Evolutionary conservation across 805 yeast genomes (phyloP).

Genomic region (Kuraishia piskuri): DNA sequence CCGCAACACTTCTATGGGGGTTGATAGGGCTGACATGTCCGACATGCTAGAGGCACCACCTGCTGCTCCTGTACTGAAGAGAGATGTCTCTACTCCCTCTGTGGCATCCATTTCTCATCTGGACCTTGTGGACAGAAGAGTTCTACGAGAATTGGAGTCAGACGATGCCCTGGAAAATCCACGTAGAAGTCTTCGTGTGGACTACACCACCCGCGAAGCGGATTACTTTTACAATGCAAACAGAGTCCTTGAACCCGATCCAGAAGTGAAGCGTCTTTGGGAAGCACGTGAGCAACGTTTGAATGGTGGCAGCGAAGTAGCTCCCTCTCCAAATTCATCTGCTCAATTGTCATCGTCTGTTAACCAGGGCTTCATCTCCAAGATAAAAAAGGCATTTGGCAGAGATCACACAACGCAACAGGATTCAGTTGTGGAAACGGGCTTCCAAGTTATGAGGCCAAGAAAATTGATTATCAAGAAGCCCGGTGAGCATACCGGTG

Average conservation of each 20-base stretch:
- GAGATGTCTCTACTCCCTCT: not conserved
- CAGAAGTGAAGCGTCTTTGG: slow-evolving; percentile 45
- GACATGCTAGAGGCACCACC: not conserved
- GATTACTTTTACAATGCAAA: slow-evolving; percentile 40
- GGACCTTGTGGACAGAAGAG: not conserved
- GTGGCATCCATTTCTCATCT: not conserved
- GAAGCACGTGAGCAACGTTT: slow-evolving; percentile 30
- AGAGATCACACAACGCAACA: not conserved
- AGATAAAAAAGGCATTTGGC: not conserved
- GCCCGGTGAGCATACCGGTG: not conserved
- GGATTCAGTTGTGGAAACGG: slow-evolving; percentile 3
- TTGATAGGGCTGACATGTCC: not conserved
- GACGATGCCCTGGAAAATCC: not conserved
- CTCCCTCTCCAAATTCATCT: not conserved
- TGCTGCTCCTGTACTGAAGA: not conserved
- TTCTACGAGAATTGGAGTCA: not conserved
- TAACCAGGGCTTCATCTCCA: not conserved
- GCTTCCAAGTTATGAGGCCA: slow-evolving; percentile 24
- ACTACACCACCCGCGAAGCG: slow-evolving; percentile 54
- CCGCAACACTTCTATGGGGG: not conserved
- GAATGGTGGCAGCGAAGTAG: slow-evolving; percentile 2
- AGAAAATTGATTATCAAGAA: slow-evolving; percentile 8
- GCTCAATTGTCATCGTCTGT: not conserved
- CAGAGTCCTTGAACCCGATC: slow-evolving; percentile 34
- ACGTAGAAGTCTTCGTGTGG: slow-evolving; percentile 13